Percentiles rank a stretch among this genome's conserved stretches.
phyloP scores from a whole-genome alignment of 2,329 filamentous ascomycete species.

The Myriosclerotinia scirpicola region DNA sequence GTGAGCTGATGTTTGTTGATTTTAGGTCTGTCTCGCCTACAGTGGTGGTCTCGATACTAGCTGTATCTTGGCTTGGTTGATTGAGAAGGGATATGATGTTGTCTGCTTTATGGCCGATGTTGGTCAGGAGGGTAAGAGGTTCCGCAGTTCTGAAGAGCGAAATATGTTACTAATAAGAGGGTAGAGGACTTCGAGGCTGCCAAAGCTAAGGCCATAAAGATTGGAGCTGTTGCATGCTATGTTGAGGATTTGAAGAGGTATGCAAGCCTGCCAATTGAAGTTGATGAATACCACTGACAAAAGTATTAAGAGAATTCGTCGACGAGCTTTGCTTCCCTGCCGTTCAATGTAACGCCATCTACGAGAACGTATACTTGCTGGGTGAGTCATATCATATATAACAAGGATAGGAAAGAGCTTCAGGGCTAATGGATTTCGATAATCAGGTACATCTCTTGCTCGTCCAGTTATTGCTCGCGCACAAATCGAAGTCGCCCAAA shows the following conservation, averaged over 20 bases:
- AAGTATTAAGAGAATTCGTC: conserved; percentile 62
- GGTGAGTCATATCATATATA: conserved; percentile 41
- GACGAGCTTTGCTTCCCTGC: conserved; percentile 74
- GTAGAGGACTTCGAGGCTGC: conserved; percentile 71
- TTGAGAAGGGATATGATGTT: conserved; percentile 52
- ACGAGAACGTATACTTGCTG: conserved; percentile 66
- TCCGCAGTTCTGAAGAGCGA: conserved; percentile 27
- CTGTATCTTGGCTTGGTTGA: conserved; percentile 48
- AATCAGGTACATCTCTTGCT: conserved; percentile 59
- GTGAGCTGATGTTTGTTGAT: conserved; percentile 27
- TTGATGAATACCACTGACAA: background rate
- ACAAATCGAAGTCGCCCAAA: conserved; percentile 62
- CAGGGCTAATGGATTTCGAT: background rate
- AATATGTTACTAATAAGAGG: conserved; percentile 21
- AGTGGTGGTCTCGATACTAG: conserved; percentile 49
- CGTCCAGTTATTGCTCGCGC: conserved; percentile 69
- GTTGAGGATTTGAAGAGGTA: conserved; percentile 60
- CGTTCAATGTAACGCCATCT: conserved; percentile 71
- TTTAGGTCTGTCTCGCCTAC: conserved; percentile 46
- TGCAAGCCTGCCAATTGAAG: background rate
- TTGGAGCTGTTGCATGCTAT: conserved; percentile 41
- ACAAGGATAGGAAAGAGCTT: background rate
- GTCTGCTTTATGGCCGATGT: conserved; percentile 63
- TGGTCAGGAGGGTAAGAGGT: conserved; percentile 57
- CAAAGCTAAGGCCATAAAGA: conserved; percentile 64